Evolutionary conservation across 306 rosid species (phyloP), one percentile per base, ranked within the genome.

Genomic region (Cicer bijugum): DNA sequence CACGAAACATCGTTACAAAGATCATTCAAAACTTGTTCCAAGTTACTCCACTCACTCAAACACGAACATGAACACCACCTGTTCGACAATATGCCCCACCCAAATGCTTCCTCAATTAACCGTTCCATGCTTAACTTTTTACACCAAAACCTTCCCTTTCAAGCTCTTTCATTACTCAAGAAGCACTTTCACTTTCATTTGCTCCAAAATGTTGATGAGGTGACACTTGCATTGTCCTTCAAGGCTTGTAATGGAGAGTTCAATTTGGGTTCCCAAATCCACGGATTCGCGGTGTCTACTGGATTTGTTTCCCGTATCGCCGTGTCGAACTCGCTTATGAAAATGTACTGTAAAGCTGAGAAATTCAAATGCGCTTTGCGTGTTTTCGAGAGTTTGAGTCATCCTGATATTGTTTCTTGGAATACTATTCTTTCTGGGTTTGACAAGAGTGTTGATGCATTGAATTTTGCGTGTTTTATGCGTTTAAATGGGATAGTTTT

Each of bases 401-500:
- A 57, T 77, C 88, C 84, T 52, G 91, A 89, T 67, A 71, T 85
- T 17, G 93, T 92, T 76, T 89, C 98, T 75, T 92, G 97, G 97
- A 92, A 92, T 75, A 92, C 95, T 8, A 42, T 92, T 19, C 97
- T 92, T 74, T 87, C 95, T 0, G 95, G 97, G 57, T 92, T 86
- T 78, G 75, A 64, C 44, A 86, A 80, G 78, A 78, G 86, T 72
- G 86, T 77, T 19, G 89, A 80, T 20, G 95, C 92, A 12, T 86
- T 92, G 71, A 35, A 11, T 63, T 92, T 92, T 78, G 80, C 88
- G 42, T 20, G 63, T 75, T 59, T 65, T 69, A 92, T 92, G 96
- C 87, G 86, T 79, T 67, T 37, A 0, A 79, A 58, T 70, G 96
- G 91, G 77, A 70, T 90, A 17, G 71, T 8, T 68, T 89, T 87